Base-by-base conservation (phyloP, 306 rosid species). In the Comarum palustre region DNA sequence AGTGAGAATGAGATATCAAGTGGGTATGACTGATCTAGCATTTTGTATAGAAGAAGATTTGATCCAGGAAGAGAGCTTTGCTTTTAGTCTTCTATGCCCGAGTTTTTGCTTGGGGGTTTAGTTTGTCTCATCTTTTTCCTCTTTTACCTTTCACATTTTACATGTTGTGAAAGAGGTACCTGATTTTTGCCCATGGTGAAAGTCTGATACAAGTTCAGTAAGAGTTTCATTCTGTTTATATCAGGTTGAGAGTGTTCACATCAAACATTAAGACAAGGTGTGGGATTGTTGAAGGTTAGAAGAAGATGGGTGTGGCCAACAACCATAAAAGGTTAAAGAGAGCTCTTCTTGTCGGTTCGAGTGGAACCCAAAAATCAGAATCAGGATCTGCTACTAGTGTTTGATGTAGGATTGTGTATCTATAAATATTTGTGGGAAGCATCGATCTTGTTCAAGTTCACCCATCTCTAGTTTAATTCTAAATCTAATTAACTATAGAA, bases 341-440 rank as follows among this genome's bases (percentile, higher is more conserved):
- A 78, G 83, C 82, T 81, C 82, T 75, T 82, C 76, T 73, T 86
- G 84, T 87, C 78, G 88, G 92, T 83, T 81, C 76, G 68, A 38
- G 83, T 77, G 71, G 90, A 86, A 82, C 97, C 90, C 92, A 88
- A 91, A 92, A 80, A 90, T 90, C 96, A 84, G 92, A 83, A 88
- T 80, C 89, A 79, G 88, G 88, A 92, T 90, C 92, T 82, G 77
- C 58, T 86, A 74, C 79, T 73, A 82, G 87, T 85, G 90, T 85
- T 88, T 85, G 86, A 82, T 86, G 77, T 85, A 84, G 84, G 81
- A 89, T 77, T 89, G 73, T 89, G 73, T 85, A 71, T 90, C 66
- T 69, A 34, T 4, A 20, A 76, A 84, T 72, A 86, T 74, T 78
- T 80, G 45, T 57, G 64, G 78, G 71, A 75, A 54, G 75, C 75